Conservation (phyloP, 1,139 yeast species). For the Blastobotrys raffinosifermentans region DNA sequence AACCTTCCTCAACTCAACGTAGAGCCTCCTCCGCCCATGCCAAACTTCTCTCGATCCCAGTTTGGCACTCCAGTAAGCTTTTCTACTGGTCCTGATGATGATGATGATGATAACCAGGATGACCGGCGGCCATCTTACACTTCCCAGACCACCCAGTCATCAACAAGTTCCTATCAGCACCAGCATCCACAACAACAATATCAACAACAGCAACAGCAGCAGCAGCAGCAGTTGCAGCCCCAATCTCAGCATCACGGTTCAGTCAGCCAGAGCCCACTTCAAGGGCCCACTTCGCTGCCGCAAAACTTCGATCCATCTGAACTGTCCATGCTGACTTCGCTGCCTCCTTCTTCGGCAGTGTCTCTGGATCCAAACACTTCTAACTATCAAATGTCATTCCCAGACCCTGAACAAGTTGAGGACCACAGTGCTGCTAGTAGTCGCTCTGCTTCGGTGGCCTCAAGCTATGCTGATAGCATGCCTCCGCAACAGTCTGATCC, state of each 20-base stretch:
- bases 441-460: slow-evolving; percentile 22
- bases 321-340: slow-evolving; percentile 15
- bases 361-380: slow-evolving; percentile 7
- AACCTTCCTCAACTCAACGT: slow-evolving; percentile 1
- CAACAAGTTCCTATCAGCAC: slow-evolving; percentile 10
- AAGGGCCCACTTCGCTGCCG: slow-evolving; percentile 15
- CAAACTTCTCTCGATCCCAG: slow-evolving; percentile 4
- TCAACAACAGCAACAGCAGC: slow-evolving; percentile 4
- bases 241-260: background rate
- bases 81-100: background rate
- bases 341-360: slow-evolving; percentile 11
- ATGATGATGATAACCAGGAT: slow-evolving; percentile 6
- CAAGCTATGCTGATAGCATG: slow-evolving; percentile 12
- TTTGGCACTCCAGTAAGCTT: too few relatives aligned
- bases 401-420: slow-evolving; percentile 12
- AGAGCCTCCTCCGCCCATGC: slow-evolving; percentile 2
- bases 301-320: slow-evolving; percentile 17
- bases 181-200: slow-evolving; percentile 3
- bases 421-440: slow-evolving; percentile 8
- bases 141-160: slow-evolving; percentile 15
- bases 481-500: slow-evolving; percentile 3
- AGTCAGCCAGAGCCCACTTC: slow-evolving; percentile 10
- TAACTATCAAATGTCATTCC: slow-evolving; percentile 11
- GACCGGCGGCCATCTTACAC: slow-evolving; percentile 16
- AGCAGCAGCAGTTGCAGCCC: background rate